Evolutionary conservation across 768 basidiomycete genomes (phyloP), one percentile per base, ranked within the genome.

Genomic region (Mycena albidolilacea): DNA sequence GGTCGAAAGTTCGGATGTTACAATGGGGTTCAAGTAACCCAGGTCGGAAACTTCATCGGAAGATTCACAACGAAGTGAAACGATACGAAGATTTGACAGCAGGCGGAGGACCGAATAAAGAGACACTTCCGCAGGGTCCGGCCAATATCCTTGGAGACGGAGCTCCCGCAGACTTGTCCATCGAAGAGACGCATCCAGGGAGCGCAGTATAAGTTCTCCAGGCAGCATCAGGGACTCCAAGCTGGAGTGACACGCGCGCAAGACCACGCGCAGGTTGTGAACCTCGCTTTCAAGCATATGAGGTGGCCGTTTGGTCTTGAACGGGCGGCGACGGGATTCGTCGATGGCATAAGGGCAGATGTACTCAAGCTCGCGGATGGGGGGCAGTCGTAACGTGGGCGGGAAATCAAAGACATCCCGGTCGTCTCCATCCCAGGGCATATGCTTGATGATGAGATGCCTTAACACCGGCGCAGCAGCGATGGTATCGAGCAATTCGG

Each of bases 131-230:
- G 60, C 52, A 7, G 38, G 15, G 10, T 63, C 30, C 23, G 61
- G 69, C 35, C 54, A 57, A 46, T 30, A 65, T 30, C 70, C 70
- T 71, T 65, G 43, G 4, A 65, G 1, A 35, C 11, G 19, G 1
- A 71, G 70, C 30, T 71, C 64, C 21, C 35, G 70, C 14, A 71
- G 70, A 41, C 30, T 37, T 0, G 7, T 12, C 63, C 55, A 71
- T 7, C 1, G 7, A 1, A 60, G n/a, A 3, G 54, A 71, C 0
- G 35, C 1, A 15, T 65, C 55, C 30, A 65, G 6, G 8, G 70
- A 39, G 3, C 35, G 54, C 5, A 60, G 14, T 2, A 57, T 21
- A 21, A 64, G 55, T 10, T 71, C 70, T 1, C 55, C 58, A 0
- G 70, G 70, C 4, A 71, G 64, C 0, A 9, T 48, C 7, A 64